Conservation (phyloP, 2,329 filamentous ascomycete species). For the Stachybotrys chartarum region DNA sequence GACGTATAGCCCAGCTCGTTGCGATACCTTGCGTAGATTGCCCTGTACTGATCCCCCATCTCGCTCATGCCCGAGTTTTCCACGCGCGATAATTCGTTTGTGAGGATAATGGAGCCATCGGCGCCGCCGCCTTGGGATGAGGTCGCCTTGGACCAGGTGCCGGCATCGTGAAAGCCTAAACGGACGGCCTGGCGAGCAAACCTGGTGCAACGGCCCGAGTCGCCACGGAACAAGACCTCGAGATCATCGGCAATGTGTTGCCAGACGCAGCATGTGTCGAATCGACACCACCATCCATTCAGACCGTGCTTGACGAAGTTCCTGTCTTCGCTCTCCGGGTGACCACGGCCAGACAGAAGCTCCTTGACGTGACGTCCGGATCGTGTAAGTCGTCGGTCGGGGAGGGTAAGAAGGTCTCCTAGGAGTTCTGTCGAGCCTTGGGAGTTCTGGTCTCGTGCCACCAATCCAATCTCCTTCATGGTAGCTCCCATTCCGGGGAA, state of each 20-base stretch:
- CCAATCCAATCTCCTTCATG: background rate
- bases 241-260: conserved; percentile 28
- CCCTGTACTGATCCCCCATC: conserved; percentile 27
- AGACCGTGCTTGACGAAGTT: conserved; percentile 7
- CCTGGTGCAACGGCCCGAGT: conserved; percentile 26
- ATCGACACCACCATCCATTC: conserved; percentile 9
- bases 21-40: conserved; percentile 27
- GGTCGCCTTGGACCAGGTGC: conserved; percentile 26
- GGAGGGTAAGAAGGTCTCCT: conserved; percentile 24
- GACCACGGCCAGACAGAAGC: conserved; percentile 18
- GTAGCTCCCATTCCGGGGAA: background rate
- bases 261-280: conserved; percentile 32
- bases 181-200: conserved; percentile 32
- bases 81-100: conserved; percentile 18
- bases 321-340: conserved; percentile 5
- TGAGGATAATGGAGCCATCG: conserved; percentile 32
- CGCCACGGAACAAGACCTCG: conserved; percentile 20
- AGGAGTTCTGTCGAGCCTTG: conserved; percentile 24
- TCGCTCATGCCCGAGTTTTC: conserved; percentile 38
- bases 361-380: conserved; percentile 23
- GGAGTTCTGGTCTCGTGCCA: conserved; percentile 16
- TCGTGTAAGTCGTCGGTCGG: conserved; percentile 16
- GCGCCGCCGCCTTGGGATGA: conserved; percentile 26
- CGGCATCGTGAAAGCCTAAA: conserved; percentile 36
- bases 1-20: conserved; percentile 8